Evolutionary conservation across 2,329 filamentous ascomycete genomes (phyloP), one percentile per base, ranked within the genome.

Genomic region (Pseudogymnoascus destructans): DNA sequence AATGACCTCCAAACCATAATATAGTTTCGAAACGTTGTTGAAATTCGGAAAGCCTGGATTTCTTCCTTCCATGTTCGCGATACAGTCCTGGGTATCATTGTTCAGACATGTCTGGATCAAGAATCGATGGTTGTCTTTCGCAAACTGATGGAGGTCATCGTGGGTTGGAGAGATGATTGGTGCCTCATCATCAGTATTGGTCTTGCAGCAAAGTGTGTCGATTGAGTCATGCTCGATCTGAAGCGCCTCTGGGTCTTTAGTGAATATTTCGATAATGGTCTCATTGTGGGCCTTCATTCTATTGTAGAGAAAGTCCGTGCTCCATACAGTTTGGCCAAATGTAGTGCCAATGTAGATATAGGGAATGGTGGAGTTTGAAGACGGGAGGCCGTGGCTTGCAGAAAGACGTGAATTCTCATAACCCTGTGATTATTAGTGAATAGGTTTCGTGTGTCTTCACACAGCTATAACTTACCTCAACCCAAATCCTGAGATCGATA

Each of bases 301-400:
- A 9, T 52, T 15, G 25, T 11, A 30, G 11, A 52, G 25, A 23
- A 52, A 52, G 25, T 52, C 46, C n/a, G 46, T 52, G 46, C 46
- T n/a, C 46, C 46, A 52, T 7, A 52, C 23, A 17, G 46, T 52
- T 30, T 52, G 25, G 46, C 46, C 46, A 17, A 30, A 52, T 52
- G 25, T 52, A 19, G 46, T 52, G 46, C 46, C 46, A 32, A 52
- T 52, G n/a, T 52, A 19, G 46, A 52, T 52, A 11, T 30, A 52
- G 7, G n/a, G 25, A n/a, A 25, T 30, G 8, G 23, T 13, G 3
- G 25, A 13, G 23, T 27, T 25, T n/a, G 42, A 27, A 49, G 42
- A 25, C 8, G 13, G 13, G 21, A 27, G 21, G 1, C n/a, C 4
- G 25, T 11, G 25, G 17, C 23, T n/a, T 25, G 13, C 21, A 52